These are phyloP conservation scores for Castanea crenata DNA, from an alignment of 306 rosid genomes.

Conservation along the genomic window DNA sequence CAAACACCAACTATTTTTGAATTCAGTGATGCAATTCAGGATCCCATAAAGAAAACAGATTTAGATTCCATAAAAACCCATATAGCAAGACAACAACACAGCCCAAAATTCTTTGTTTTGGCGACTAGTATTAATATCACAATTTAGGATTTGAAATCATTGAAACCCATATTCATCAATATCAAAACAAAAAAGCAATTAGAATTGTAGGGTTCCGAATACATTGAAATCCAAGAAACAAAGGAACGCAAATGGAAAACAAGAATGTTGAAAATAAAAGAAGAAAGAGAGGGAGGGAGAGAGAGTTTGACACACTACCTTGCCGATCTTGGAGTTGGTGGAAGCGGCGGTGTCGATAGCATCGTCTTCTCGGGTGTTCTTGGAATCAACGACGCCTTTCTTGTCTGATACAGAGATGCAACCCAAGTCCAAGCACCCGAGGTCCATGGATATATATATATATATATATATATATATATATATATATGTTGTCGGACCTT, in stretches of 20 bases:
- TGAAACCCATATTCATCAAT: conserved; percentile 5
- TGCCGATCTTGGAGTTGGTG: conserved; percentile 57
- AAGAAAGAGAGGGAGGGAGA: background rate
- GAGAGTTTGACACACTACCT: conserved; percentile 24
- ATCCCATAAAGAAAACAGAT: background rate
- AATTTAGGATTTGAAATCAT: background rate
- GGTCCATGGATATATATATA: conserved; percentile 44
- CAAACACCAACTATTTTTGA: background rate
- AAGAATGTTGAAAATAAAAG: background rate
- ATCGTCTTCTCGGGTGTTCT: conserved; percentile 22
- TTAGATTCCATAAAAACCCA: background rate
- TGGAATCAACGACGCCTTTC: conserved; percentile 28
- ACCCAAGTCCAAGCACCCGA: conserved; percentile 49
- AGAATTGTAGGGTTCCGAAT: background rate
- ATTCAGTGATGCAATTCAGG: background rate
- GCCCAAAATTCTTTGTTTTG: background rate
- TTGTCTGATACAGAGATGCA: conserved; percentile 38
- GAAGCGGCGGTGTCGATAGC: conserved; percentile 23
- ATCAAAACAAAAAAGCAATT: background rate
- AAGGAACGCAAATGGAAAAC: background rate
- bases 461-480: background rate
- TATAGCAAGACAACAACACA: background rate
- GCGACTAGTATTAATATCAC: too few species aligned
- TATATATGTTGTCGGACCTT: background rate
- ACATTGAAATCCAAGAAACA: background rate